Evolutionary conservation across 192 early-diverging fungal genomes (phyloP).

Genomic region (Jimgerdemannia flammicorona): DNA sequence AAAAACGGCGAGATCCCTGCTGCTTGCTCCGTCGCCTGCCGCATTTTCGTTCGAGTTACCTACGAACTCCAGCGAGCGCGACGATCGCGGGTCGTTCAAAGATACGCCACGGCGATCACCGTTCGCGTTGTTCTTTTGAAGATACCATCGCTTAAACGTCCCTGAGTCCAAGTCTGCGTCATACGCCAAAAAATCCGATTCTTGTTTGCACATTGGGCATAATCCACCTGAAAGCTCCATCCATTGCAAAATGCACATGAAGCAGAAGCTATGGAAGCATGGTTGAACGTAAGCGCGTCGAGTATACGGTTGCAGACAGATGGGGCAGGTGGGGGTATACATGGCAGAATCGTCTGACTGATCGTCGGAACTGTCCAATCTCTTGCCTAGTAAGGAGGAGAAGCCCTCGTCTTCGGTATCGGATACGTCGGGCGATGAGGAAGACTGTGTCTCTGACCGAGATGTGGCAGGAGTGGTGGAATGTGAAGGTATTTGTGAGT

Average conservation of each 20-base stretch:
- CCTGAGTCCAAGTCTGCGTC: constrained; percentile 16
- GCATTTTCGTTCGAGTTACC: background rate
- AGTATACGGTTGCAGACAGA: constrained; percentile 21
- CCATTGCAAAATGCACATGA: constrained; percentile 24
- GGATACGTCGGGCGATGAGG: background rate
- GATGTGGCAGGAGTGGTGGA: background rate
- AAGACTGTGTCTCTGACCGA: background rate
- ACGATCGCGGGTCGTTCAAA: background rate
- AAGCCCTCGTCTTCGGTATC: background rate
- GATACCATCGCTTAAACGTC: constrained; percentile 18
- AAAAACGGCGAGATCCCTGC: background rate
- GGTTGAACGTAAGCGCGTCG: constrained; percentile 18
- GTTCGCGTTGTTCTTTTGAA: background rate
- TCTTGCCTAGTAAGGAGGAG: background rate
- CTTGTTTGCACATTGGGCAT: constrained; percentile 24
- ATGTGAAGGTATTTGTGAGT: background rate
- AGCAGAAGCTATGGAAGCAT: constrained; percentile 27
- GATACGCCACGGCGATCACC: background rate
- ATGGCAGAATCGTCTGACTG: background rate
- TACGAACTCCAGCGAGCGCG: background rate
- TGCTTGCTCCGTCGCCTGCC: background rate
- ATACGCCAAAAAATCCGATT: constrained; percentile 9
- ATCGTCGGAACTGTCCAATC: background rate
- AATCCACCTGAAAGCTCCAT: constrained; percentile 8
- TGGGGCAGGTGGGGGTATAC: constrained; percentile 11